Base-by-base conservation (phyloP, 352 stramenopile species). In the Phytophthora citrophthora region DNA sequence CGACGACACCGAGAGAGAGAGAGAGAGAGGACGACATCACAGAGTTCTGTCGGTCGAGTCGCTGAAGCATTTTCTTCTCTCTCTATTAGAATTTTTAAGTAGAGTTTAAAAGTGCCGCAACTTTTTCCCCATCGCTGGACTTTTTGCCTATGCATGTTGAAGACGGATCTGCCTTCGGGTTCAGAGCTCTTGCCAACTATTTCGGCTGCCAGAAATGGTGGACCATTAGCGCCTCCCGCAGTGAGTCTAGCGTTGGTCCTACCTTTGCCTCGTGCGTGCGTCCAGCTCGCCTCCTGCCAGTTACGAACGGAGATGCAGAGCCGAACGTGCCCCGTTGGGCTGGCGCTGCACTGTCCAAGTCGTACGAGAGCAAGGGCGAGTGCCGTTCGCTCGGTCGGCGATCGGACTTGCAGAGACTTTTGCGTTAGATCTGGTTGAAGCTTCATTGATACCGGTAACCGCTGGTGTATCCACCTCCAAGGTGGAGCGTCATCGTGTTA, bases 331-430 rank as follows among this genome's bases (percentile, higher is more conserved):
- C 57, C 64, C 57, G 51, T 64, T 68, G 40, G 51, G 64, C 51
- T 64, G 44, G 58, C 46, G 53, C 46, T 68, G 64, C 55, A 72
- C 58, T 72, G 52, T 68, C 52, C 34, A 59, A 51, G 52, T 13
- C n/a, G 48, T 41, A 58, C 47, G 47, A 64, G 62, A 70, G 48
- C 61, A 56, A 44, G 64, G 51, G 32, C 57, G 40, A 54, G 44
- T 13, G 8, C 20, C 4, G 16, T 8, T 29, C 16, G 18, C 2
- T 29, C 41, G 24, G 34, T 24, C 26, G 12, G 23, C 45, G 26
- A 27, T 32, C 44, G 41, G 16, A 18, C 2, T 1, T 41, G 29
- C 36, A 41, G n/a, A 18, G n/a, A n/a, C 36, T 41, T 12, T 40
- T 11, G 12, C 34, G 7, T 44, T 44, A n/a, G 15, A 44, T 44